Evolutionary conservation across 2,329 filamentous ascomycete genomes (phyloP).

Genomic region (Bipolaris gigantea): DNA sequence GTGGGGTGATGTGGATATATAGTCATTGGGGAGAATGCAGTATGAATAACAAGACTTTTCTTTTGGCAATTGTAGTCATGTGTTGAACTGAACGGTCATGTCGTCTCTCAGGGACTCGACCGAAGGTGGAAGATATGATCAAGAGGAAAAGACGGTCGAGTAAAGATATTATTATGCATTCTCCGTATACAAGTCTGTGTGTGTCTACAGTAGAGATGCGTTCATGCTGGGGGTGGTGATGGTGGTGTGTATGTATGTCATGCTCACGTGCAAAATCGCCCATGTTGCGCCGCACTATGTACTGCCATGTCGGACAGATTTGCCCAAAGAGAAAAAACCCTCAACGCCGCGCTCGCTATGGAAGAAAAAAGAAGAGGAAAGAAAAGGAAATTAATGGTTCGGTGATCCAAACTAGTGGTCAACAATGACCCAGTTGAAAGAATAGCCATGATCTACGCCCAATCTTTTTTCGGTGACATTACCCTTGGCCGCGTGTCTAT

Average conservation of each 20-base stretch:
- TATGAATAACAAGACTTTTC: too few species aligned
- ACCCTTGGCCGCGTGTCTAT: background rate
- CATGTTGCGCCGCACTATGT: constrained; percentile 4
- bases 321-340: background rate
- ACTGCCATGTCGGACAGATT: background rate
- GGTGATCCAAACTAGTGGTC: background rate
- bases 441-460: background rate
- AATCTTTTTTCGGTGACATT: background rate
- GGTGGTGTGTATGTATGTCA: background rate
- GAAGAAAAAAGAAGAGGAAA: constrained; percentile 6
- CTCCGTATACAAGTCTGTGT: background rate
- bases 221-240: constrained; percentile 4
- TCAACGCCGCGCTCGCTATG: constrained; percentile 22
- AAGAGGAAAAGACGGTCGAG: background rate
- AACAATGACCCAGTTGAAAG: background rate
- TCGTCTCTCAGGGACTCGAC: too few species aligned
- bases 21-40: background rate
- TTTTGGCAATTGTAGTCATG: too few species aligned
- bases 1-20: background rate
- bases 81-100: too few species aligned
- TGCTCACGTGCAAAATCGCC: background rate
- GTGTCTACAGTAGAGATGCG: constrained; percentile 1
- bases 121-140: background rate
- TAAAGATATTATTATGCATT: constrained; percentile 5
- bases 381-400: background rate